These are phyloP conservation scores for Acacia acuminata DNA, from an alignment of 306 rosid genomes.

Conservation along the genomic window DNA sequence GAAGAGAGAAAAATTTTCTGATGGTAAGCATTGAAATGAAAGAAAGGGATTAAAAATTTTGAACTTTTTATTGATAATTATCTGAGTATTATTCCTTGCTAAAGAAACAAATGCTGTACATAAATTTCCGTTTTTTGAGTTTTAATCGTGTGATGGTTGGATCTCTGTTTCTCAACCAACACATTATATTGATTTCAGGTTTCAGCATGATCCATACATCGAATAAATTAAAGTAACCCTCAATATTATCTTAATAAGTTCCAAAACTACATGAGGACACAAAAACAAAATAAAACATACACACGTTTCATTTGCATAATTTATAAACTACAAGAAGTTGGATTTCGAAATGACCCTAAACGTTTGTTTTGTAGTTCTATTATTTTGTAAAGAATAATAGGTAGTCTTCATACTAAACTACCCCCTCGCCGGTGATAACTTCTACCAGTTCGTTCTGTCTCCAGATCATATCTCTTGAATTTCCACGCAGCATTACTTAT, in stretches of 20 bases:
- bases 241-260: slow-evolving; percentile 7
- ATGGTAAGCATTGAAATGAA: slow-evolving; percentile 8
- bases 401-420: neutral
- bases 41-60: neutral
- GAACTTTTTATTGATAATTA: slow-evolving; percentile 8
- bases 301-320: neutral
- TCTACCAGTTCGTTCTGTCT: slow-evolving; percentile 4
- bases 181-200: slow-evolving; percentile 6
- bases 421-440: neutral
- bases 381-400: no score
- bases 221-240: slow-evolving; percentile 15
- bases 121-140: slow-evolving; percentile 6
- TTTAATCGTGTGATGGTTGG: slow-evolving; percentile 12
- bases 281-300: neutral
- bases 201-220: slow-evolving; percentile 12
- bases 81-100: neutral
- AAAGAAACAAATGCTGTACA: slow-evolving; percentile 1
- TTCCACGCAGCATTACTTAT: neutral
- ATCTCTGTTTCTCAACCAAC: slow-evolving; percentile 16
- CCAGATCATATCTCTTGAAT: neutral
- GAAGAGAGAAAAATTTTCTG: neutral
- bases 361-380: neutral
- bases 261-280: neutral
- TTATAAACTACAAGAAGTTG: neutral
- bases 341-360: neutral